Conservation (phyloP, 2,329 filamentous ascomycete genomes). For the Verticillium dahliae region DNA sequence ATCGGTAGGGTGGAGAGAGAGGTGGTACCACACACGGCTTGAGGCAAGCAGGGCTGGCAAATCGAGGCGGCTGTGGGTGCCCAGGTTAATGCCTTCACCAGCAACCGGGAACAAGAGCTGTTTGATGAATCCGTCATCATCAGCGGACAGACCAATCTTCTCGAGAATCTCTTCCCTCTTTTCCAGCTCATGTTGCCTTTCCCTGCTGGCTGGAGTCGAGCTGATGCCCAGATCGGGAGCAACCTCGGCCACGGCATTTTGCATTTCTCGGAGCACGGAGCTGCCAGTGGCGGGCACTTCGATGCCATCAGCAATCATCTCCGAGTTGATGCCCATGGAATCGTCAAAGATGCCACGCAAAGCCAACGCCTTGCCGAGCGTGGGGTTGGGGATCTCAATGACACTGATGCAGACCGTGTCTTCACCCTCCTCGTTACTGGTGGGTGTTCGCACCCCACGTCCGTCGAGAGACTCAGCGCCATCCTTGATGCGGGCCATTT, state of each 20-base stretch:
- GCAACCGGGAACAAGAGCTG: slow-evolving; percentile 73
- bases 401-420: slow-evolving; percentile 88
- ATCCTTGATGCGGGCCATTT: slow-evolving; percentile 62
- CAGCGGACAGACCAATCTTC: slow-evolving; percentile 75
- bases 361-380: slow-evolving; percentile 79
- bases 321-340: slow-evolving; percentile 82
- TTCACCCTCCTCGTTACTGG: slow-evolving; percentile 61
- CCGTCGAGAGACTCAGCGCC: slow-evolving; percentile 64
- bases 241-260: slow-evolving; percentile 68
- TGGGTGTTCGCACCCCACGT: slow-evolving; percentile 55
- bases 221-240: slow-evolving; percentile 74
- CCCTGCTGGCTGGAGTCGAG: slow-evolving; percentile 58
- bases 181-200: slow-evolving; percentile 73
- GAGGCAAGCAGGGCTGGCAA: slow-evolving; percentile 67
- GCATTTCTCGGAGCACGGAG: slow-evolving; percentile 83
- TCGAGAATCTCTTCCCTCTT: slow-evolving; percentile 79
- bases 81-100: slow-evolving; percentile 73
- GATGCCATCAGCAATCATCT: slow-evolving; percentile 95
- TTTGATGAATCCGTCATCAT: slow-evolving; percentile 76
- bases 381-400: slow-evolving; percentile 74
- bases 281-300: slow-evolving; percentile 67
- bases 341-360: slow-evolving; percentile 93
- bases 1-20: slow-evolving; percentile 87
- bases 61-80: slow-evolving; percentile 72
- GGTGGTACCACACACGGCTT: slow-evolving; percentile 92